These are phyloP conservation scores for Hypoxylon rubiginosum DNA, from an alignment of 2,329 filamentous ascomycete genomes.

Conservation along the genomic window DNA sequence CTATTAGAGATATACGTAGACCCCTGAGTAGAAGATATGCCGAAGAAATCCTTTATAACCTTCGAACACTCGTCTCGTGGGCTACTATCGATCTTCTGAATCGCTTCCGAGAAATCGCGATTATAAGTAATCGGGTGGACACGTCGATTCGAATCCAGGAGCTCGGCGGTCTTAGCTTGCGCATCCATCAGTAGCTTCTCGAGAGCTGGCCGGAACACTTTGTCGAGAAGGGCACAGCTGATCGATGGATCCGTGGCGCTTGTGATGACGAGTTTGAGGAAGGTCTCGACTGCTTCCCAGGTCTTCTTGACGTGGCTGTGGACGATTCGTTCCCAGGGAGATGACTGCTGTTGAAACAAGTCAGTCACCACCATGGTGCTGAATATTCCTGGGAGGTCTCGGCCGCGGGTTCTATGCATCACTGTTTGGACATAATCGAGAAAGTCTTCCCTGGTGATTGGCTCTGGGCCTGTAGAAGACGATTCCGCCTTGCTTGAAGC, in stretches of 20 bases:
- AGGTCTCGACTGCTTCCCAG: slow-evolving; percentile 59
- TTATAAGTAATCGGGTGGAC: slow-evolving; percentile 69
- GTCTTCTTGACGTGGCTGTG: slow-evolving; percentile 62
- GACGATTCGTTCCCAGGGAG: slow-evolving; percentile 65
- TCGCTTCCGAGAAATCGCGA: slow-evolving; percentile 57
- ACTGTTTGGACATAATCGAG: slow-evolving; percentile 57
- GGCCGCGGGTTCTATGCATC: slow-evolving; percentile 60
- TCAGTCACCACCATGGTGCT: slow-evolving; percentile 70
- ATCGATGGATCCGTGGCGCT: slow-evolving; percentile 58
- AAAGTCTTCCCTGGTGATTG: slow-evolving; percentile 54
- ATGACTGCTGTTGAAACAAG: slow-evolving; percentile 71
- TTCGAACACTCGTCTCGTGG: slow-evolving; percentile 30
- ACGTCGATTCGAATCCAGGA: slow-evolving; percentile 61
- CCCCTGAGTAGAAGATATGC: not conserved
- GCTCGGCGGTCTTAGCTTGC: slow-evolving; percentile 57
- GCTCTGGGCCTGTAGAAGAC: not conserved
- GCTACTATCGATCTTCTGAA: slow-evolving; percentile 48
- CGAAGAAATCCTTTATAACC: slow-evolving; percentile 47
- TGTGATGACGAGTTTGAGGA: slow-evolving; percentile 62
- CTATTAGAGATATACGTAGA: not conserved
- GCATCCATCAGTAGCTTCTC: slow-evolving; percentile 53
- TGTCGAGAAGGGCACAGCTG: slow-evolving; percentile 52
- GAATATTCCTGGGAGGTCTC: slow-evolving; percentile 72
- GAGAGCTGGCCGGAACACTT: slow-evolving; percentile 59
- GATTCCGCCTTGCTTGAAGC: slow-evolving; percentile 18